Conservation (phyloP, 148 eudicot genomes). For the Rhododendron molle region DNA sequence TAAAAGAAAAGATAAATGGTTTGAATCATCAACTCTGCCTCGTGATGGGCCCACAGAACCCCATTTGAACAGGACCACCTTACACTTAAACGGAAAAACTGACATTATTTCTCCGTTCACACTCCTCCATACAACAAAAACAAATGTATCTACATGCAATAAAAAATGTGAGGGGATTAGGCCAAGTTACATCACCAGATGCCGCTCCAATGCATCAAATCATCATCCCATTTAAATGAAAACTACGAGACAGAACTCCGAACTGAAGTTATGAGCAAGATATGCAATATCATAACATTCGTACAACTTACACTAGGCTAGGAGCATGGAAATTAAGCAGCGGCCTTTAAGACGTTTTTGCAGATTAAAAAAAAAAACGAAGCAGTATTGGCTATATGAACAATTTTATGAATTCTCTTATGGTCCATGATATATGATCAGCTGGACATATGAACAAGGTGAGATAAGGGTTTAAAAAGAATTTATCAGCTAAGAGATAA, state of each 20-base stretch:
- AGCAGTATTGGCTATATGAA: not conserved
- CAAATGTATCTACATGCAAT: not conserved
- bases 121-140: not conserved
- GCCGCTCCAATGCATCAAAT: not conserved
- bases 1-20: not conserved
- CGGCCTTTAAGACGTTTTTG: too few relatives aligned
- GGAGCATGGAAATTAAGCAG: not conserved
- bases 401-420: not conserved
- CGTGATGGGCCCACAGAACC: not conserved
- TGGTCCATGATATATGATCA: not conserved
- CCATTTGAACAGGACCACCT: not conserved
- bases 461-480: not conserved
- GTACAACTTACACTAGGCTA: not conserved
- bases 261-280: not conserved
- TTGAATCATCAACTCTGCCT: not conserved
- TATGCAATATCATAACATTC: not conserved
- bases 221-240: not conserved
- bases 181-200: not conserved
- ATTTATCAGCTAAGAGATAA: conserved; percentile 3
- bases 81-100: not conserved
- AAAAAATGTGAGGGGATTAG: not conserved
- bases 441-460: conserved; percentile 8
- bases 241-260: not conserved
- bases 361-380: too few relatives aligned
- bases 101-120: not conserved